Base-by-base conservation (phyloP, 345 rosid genomes). In the Melaleuca quinquenervia region DNA sequence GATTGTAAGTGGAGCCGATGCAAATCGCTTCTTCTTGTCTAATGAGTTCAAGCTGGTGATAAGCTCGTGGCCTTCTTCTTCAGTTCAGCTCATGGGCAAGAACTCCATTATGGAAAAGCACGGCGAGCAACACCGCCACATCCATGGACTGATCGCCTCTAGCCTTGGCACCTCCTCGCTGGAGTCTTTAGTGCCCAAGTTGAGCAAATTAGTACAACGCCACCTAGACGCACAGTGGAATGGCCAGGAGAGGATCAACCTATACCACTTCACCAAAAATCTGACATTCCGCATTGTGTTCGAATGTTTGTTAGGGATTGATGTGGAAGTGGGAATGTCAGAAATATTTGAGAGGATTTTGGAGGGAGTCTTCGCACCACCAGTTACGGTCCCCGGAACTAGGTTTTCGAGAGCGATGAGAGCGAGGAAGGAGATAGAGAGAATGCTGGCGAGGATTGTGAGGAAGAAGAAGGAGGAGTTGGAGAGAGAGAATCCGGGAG, bases 21-120 rank as follows among this genome's bases (percentile, higher is more conserved):
- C 41, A 41, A 41, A 41, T 41, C 41, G 41, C 3, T 41, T 41
- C 41, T 41, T 41, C 41, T 41, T 41, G 41, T 41, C 41, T 2
- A 41, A 41, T 41, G 41, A 41, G 41, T 41, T 41, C 41, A 41
- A 41, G 41, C 41, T 41, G 82, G 96, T 95, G 87, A 82, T 93
- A 60, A 95, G 98, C 89, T 92, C 98, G 14, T 95, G 98, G 98
- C 98, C 98, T 60, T 89, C 92, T 10, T 87, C 96, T 1, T 92
- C 96, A 27, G 94, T 95, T 87, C 92, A 93, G 86, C 92, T 94
- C 55, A 95, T 93, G 96, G 96, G 96, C 8, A 91, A 83, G 84
- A 90, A 92, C 58, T 91, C 93, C 83, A 95, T 95, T 86, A 95
- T 92, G 98, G 94, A 90, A 51, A 93, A 91, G 82, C 94, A 91